Evolutionary conservation across 108 stramenopile genomes (phyloP).

Genomic region (Fistulifera solaris): DNA sequence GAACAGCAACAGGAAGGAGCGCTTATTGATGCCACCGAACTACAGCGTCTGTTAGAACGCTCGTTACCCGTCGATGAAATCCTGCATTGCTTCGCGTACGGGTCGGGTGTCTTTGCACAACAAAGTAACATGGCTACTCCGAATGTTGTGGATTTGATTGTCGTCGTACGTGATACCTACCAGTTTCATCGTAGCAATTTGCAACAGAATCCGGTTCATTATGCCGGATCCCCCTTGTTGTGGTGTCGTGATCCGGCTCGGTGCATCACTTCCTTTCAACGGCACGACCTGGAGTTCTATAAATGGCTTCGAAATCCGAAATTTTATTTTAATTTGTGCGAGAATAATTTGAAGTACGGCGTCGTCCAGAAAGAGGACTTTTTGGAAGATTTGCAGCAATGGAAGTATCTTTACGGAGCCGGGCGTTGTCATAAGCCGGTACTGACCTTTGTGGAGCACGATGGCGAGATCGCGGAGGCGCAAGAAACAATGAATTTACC

Average conservation of each 20-base stretch:
- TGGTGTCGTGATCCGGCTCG: constrained; percentile 2
- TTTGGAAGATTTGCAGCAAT: constrained; percentile 45
- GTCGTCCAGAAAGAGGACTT: constrained; percentile 53
- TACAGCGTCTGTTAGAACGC: background rate
- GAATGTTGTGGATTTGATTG: constrained; percentile 70
- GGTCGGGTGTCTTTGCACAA: constrained; percentile 76
- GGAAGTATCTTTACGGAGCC: constrained; percentile 72
- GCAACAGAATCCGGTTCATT: constrained; percentile 49
- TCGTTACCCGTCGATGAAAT: constrained; percentile 47
- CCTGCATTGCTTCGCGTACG: constrained; percentile 73
- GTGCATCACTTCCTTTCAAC: constrained; percentile 16
- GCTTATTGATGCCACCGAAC: background rate
- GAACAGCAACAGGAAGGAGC: too few species aligned
- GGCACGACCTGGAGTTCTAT: constrained; percentile 4
- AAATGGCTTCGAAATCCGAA: constrained; percentile 11
- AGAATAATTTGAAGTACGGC: constrained; percentile 61
- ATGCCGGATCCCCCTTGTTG: constrained; percentile 25
- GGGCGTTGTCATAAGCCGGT: constrained; percentile 82
- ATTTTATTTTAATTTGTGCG: constrained; percentile 28
- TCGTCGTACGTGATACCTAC: constrained; percentile 45
- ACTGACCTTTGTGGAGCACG: constrained; percentile 20
- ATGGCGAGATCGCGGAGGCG: constrained; percentile 11
- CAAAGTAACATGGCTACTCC: constrained; percentile 8
- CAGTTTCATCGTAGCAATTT: constrained; percentile 58
- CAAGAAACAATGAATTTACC: constrained; percentile 43